These are phyloP conservation scores for Taphrina deformans DNA, from an alignment of 1,139 yeast genomes.

Conservation along the genomic window DNA sequence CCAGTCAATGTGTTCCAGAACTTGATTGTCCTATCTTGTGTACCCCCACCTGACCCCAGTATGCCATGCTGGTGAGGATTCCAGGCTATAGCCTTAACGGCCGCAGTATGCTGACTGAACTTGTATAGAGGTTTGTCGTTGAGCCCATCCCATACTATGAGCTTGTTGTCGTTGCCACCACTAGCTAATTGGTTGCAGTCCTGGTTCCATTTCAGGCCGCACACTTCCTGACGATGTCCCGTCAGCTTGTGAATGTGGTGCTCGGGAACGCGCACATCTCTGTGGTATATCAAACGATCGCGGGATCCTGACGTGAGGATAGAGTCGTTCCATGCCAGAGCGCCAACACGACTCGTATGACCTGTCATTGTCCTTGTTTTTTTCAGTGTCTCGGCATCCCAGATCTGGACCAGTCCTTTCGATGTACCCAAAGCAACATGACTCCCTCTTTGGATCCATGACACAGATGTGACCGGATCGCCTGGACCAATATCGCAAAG, in stretches of 20 bases:
- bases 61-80: conserved; percentile 95
- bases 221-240: conserved; percentile 87
- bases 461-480: conserved; percentile 72
- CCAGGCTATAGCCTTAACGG: conserved; percentile 96
- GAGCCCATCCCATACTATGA: conserved; percentile 84
- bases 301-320: conserved; percentile 83
- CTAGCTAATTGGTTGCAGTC: conserved; percentile 74
- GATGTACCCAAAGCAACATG: conserved; percentile 91
- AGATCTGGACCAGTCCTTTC: conserved; percentile 83
- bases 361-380: conserved; percentile 91
- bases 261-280: conserved; percentile 87
- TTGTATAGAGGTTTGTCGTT: conserved; percentile 67
- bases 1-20: conserved; percentile 93
- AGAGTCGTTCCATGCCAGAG: conserved; percentile 94
- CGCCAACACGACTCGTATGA: conserved; percentile 71
- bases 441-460: conserved; percentile 82
- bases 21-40: conserved; percentile 86
- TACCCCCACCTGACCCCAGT: conserved; percentile 95
- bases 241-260: conserved; percentile 73
- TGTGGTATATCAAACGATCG: conserved; percentile 77
- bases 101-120: conserved; percentile 85
- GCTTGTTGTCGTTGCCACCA: conserved; percentile 89
- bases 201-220: conserved; percentile 92
- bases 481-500: conserved; percentile 55
- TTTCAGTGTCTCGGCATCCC: conserved; percentile 88